phyloP scores from a whole-genome alignment of 257 asterid genomes.

The Orobanche coerulescens region DNA sequence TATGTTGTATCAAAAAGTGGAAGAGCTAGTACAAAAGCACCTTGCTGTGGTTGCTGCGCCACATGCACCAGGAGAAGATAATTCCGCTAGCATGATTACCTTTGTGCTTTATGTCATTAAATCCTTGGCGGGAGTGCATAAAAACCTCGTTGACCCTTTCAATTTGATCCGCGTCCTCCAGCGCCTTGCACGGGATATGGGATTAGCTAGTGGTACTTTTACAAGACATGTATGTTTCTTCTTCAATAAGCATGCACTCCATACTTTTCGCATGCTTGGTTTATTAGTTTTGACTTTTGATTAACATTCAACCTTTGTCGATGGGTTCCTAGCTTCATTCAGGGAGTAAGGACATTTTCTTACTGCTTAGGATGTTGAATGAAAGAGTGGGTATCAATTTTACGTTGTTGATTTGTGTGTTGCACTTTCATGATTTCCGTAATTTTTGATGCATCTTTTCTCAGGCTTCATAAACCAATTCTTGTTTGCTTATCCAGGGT shows the following conservation, averaged over 20 bases:
- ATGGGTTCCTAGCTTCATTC: slow-evolving; percentile 2
- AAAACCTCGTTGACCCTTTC: slow-evolving; percentile 71
- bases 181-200: slow-evolving; percentile 93
- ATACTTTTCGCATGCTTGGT: slow-evolving; percentile 15
- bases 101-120: slow-evolving; percentile 87
- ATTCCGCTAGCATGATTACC: slow-evolving; percentile 83
- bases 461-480: slow-evolving; percentile 14
- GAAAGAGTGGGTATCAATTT: slow-evolving; percentile 10
- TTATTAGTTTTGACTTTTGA: neutral
- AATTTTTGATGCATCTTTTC: neutral
- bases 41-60: slow-evolving; percentile 86
- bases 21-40: slow-evolving; percentile 95
- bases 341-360: slow-evolving; percentile 11
- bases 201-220: slow-evolving; percentile 62
- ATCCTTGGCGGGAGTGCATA: slow-evolving; percentile 85
- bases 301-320: neutral
- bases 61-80: slow-evolving; percentile 87
- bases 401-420: slow-evolving; percentile 1
- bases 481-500: slow-evolving; percentile 44
- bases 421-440: neutral
- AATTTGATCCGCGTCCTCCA: slow-evolving; percentile 87
- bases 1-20: slow-evolving; percentile 86
- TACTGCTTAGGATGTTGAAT: slow-evolving; percentile 11
- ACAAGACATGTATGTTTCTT: slow-evolving; percentile 64
- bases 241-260: neutral